A percentile compares a stretch with the other conserved stretches of the same genome.
Conservation (phyloP, 1,139 yeast species). For the Magnusiomyces suaveolens region DNA sequence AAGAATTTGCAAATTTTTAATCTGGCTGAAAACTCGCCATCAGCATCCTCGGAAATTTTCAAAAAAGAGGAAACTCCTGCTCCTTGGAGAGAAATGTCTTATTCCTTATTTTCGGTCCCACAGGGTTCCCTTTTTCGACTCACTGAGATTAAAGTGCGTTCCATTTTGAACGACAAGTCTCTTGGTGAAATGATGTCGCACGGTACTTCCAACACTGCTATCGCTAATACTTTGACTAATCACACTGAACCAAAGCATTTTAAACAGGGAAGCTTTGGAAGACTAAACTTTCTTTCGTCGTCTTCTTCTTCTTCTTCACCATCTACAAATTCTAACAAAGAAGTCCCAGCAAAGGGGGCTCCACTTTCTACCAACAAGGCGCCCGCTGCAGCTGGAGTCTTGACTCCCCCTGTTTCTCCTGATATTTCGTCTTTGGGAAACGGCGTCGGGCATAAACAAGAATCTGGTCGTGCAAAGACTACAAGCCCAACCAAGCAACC, state of each 20-base stretch:
- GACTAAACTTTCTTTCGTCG: neutral
- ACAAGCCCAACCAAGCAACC: neutral
- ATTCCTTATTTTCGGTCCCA: conserved; percentile 13
- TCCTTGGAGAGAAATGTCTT: conserved; percentile 5
- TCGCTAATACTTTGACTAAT: neutral
- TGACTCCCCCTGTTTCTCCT: conserved; percentile 7
- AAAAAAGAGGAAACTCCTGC: neutral
- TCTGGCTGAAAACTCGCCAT: neutral
- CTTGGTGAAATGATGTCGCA: conserved; percentile 2
- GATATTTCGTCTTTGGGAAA: neutral
- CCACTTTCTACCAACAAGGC: neutral
- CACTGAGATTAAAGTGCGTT: conserved; percentile 13
- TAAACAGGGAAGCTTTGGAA: neutral
- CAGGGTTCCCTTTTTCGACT: conserved; percentile 13
- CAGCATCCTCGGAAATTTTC: neutral
- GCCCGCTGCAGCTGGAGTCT: neutral
- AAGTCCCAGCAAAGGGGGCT: neutral
- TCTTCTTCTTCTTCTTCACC: neutral
- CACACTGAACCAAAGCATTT: neutral
- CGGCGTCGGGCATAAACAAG: neutral
- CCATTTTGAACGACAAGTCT: conserved; percentile 10
- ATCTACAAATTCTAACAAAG: neutral
- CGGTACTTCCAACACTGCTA: neutral
- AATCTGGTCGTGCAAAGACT: neutral
- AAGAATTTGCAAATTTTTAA: neutral